These are phyloP conservation scores for Acer yangbiense DNA, from an alignment of 345 rosid genomes.

Conservation along the genomic window DNA sequence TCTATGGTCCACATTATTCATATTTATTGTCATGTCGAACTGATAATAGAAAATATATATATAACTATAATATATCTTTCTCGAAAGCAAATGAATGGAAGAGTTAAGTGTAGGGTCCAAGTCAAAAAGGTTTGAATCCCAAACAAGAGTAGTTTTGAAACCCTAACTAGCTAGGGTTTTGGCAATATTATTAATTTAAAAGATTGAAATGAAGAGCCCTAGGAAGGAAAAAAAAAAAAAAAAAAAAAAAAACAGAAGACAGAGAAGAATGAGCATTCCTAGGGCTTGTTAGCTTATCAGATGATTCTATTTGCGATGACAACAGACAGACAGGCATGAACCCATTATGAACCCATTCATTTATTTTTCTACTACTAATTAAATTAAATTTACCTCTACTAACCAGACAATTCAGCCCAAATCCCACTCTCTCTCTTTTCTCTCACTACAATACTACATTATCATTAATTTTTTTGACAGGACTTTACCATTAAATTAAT, in stretches of 20 bases:
- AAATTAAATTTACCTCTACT: too few relatives aligned
- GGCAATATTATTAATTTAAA: background rate
- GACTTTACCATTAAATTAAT: too few relatives aligned
- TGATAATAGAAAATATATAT: too few relatives aligned
- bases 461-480: background rate
- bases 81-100: background rate
- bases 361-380: too few relatives aligned
- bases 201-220: constrained; percentile 11
- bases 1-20: too few relatives aligned
- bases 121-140: constrained; percentile 41
- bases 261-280: constrained; percentile 35
- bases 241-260: too few relatives aligned
- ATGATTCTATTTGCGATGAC: constrained; percentile 21
- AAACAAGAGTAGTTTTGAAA: constrained; percentile 17
- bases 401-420: constrained; percentile 17
- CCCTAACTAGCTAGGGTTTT: constrained; percentile 25
- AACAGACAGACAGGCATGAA: constrained; percentile 34
- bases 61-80: too few relatives aligned
- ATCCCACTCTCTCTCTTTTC: constrained; percentile 12
- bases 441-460: background rate
- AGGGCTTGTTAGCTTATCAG: constrained; percentile 32
- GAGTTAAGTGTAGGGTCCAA: constrained; percentile 19
- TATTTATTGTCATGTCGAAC: too few relatives aligned
- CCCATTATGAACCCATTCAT: constrained; percentile 5
- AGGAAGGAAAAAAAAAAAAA: background rate